Percentiles rank a stretch among this genome's conserved stretches.
Conservation (phyloP, 192 early-diverging fungal genomes). For the Mortierella antarctica region DNA sequence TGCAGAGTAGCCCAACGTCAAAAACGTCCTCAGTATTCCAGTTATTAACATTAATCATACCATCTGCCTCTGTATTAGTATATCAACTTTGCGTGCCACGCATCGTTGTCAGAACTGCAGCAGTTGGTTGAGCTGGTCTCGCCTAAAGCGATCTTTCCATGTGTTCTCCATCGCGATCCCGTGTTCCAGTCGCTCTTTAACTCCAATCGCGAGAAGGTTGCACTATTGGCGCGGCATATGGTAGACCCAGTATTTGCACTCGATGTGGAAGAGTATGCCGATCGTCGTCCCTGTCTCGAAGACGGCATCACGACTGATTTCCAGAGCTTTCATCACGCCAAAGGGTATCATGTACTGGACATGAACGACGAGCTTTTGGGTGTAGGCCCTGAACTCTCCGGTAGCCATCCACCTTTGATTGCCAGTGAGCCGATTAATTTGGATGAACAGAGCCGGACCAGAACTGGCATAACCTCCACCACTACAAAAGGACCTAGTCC, state of each 20-base stretch:
- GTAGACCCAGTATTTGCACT: neutral
- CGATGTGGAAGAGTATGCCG: constrained; percentile 1
- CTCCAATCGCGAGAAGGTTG: constrained; percentile 23
- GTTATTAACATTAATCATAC: neutral
- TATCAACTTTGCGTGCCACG: constrained; percentile 37
- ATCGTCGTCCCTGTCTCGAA: neutral
- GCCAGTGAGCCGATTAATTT: neutral
- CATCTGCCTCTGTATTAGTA: constrained; percentile 5
- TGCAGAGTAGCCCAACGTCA: neutral
- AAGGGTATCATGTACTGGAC: constrained; percentile 33
- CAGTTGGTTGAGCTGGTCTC: constrained; percentile 24
- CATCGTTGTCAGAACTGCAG: constrained; percentile 29
- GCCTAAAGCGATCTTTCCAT: constrained; percentile 28
- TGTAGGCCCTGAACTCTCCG: neutral
- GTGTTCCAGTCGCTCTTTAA: constrained; percentile 4
- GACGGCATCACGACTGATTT: constrained; percentile 39
- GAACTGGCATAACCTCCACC: neutral
- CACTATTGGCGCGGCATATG: constrained; percentile 17
- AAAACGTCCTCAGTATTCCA: neutral
- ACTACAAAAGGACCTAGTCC: neutral
- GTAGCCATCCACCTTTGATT: neutral
- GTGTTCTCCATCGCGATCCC: constrained; percentile 37
- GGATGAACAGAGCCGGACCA: neutral
- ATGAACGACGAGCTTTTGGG: constrained; percentile 13
- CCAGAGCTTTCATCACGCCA: constrained; percentile 33